Conservation (phyloP, 2,329 filamentous ascomycete genomes). For the Penicillium sp. region DNA sequence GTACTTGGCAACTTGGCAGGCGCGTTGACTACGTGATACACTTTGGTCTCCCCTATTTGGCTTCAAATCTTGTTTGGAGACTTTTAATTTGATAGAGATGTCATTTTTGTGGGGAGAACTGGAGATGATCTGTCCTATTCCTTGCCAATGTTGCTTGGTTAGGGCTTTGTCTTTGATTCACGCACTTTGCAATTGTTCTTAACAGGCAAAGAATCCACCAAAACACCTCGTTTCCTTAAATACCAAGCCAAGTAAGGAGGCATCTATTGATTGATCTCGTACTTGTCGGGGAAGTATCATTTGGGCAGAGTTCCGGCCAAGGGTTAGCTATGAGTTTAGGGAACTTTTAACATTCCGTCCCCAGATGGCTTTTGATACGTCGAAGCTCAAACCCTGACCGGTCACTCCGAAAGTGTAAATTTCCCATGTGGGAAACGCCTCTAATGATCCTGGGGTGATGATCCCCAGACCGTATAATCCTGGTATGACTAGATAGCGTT, state of each 20-base stretch:
- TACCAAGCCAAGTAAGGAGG: neutral
- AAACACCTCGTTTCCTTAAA: neutral
- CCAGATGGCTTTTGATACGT: neutral
- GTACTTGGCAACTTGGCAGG: constrained; percentile 7
- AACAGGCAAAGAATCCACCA: neutral
- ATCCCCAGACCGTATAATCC: too few relatives aligned
- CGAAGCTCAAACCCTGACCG: neutral
- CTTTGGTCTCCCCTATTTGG: too few relatives aligned
- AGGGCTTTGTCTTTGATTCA: neutral
- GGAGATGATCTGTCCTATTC: neutral
- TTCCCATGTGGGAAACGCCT: neutral
- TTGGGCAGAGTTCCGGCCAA: neutral
- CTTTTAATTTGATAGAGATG: too few relatives aligned
- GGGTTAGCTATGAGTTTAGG: neutral
- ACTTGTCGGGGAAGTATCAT: neutral
- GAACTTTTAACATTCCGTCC: neutral
- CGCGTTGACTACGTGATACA: neutral
- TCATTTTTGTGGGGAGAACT: neutral
- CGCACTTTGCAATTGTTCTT: neutral
- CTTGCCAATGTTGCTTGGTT: neutral
- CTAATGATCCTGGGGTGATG: neutral
- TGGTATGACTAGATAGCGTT: neutral
- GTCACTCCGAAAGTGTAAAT: constrained; percentile 1
- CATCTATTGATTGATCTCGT: neutral
- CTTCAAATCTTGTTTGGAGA: neutral